Percentiles rank a stretch among this genome's conserved stretches.
Evolutionary conservation across 164 flowering plant species (phyloP).

Genomic region (Magnolia sinica): DNA sequence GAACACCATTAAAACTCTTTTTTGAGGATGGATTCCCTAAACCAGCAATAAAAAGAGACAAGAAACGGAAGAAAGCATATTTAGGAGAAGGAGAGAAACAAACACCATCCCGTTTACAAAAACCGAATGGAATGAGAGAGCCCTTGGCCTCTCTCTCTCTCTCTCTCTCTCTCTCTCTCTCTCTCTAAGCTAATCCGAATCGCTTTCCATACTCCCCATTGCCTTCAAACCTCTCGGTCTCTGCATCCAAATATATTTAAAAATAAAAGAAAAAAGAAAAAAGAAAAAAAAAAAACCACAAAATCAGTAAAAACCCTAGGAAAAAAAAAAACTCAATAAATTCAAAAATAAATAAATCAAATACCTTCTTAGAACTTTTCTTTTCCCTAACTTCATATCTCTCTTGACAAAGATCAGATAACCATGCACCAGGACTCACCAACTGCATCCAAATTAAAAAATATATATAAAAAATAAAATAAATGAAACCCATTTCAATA

Average conservation of each 20-base stretch:
- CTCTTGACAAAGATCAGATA: slow-evolving; percentile 82
- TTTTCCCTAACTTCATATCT: slow-evolving; percentile 93
- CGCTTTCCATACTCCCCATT: slow-evolving; percentile 81
- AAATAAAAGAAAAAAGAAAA: background rate
- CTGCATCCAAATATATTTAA: slow-evolving; percentile 34
- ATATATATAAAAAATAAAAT: background rate
- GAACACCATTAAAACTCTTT: too few species aligned
- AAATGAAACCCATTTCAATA: background rate
- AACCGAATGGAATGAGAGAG: background rate
- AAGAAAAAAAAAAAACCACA: background rate
- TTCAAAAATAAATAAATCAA: background rate
- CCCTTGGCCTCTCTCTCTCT: background rate
- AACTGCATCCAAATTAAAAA: slow-evolving; percentile 35
- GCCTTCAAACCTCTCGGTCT: slow-evolving; percentile 91
- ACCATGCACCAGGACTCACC: slow-evolving; percentile 87
- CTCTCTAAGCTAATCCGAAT: slow-evolving; percentile 50
- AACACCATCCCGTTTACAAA: background rate
- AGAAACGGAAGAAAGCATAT: background rate
- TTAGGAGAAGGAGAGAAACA: background rate
- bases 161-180: background rate
- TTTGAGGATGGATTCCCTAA: too few species aligned
- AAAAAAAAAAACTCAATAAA: background rate
- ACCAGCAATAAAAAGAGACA: background rate
- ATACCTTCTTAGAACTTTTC: slow-evolving; percentile 83
- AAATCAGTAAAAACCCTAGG: background rate